Conservation (phyloP, 2,329 filamentous ascomycete genomes). For the Fusarium xyrophilum region DNA sequence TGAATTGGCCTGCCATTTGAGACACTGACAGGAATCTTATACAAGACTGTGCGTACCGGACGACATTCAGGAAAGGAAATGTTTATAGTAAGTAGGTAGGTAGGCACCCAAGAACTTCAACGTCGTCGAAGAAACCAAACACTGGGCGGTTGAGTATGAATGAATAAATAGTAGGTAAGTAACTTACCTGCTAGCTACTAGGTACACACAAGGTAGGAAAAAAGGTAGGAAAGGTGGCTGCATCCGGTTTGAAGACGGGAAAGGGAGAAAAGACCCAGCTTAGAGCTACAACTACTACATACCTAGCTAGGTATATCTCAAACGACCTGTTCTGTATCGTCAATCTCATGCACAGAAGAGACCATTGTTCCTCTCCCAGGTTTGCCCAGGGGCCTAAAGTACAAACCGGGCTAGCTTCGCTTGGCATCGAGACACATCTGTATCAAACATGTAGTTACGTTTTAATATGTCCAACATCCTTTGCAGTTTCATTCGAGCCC, state of each 20-base stretch:
- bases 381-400: not conserved
- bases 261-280: not conserved
- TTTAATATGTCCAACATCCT: not conserved
- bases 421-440: not conserved
- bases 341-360: not conserved
- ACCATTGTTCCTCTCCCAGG: not conserved
- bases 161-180: not conserved
- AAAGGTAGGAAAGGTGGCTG: not conserved
- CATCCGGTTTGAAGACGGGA: not conserved
- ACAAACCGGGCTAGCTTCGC: not conserved
- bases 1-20: slow-evolving; percentile 1
- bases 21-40: not conserved
- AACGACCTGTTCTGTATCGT: not conserved
- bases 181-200: not conserved
- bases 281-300: not conserved
- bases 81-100: not conserved
- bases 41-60: too few species aligned
- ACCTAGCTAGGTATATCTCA: not conserved
- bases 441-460: not conserved
- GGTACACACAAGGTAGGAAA: not conserved
- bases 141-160: not conserved
- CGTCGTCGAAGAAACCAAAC: not conserved
- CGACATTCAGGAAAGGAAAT: not conserved
- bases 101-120: not conserved
- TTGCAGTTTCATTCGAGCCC: not conserved